Conservation (phyloP, 2,329 filamentous ascomycete genomes). For the Phialocephala subalpina region DNA sequence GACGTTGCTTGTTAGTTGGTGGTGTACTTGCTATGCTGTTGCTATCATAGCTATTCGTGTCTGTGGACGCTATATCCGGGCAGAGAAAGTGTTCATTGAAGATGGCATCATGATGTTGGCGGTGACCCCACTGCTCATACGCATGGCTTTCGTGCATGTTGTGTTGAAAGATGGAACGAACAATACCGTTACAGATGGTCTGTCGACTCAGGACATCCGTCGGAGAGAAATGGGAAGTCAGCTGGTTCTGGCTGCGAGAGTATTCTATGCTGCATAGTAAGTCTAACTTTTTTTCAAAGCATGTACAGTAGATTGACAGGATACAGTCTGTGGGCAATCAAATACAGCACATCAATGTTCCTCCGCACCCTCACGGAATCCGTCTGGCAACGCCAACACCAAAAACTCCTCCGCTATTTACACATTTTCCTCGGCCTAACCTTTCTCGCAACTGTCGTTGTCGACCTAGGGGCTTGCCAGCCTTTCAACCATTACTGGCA, state of each 20-base stretch:
- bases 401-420: constrained; percentile 73
- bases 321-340: constrained; percentile 85
- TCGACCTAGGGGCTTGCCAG: constrained; percentile 82
- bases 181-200: constrained; percentile 69
- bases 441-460: constrained; percentile 80
- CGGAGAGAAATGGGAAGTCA: constrained; percentile 77
- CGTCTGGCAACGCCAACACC: constrained; percentile 81
- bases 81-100: constrained; percentile 84
- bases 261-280: constrained; percentile 89
- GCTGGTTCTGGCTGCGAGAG: constrained; percentile 80
- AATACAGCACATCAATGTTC: constrained; percentile 88
- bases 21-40: constrained; percentile 84
- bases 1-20: constrained; percentile 92
- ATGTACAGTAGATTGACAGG: constrained; percentile 21
- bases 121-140: constrained; percentile 79
- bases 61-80: constrained; percentile 82
- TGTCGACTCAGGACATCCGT: constrained; percentile 64
- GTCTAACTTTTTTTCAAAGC: constrained; percentile 52
- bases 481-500: constrained; percentile 81
- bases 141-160: constrained; percentile 87
- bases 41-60: constrained; percentile 83
- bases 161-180: constrained; percentile 91
- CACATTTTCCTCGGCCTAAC: constrained; percentile 78
- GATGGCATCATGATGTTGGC: constrained; percentile 86
- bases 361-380: constrained; percentile 82